phyloP scores from a whole-genome alignment of 495 filamentous ascomycete species.

The Cladorrhinum samala region DNA sequence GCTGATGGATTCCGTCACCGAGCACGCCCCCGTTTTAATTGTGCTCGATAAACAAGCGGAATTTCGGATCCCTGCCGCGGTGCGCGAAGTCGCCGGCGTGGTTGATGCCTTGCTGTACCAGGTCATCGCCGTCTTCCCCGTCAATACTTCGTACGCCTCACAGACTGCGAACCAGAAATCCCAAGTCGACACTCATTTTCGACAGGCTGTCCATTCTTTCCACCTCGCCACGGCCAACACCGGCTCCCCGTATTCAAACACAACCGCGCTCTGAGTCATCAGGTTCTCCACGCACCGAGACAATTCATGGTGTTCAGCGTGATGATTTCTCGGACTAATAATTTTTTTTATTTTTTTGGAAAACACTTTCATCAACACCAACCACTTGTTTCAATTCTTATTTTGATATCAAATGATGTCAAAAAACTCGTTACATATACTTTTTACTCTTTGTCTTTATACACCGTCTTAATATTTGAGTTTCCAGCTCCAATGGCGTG shows the following conservation, averaged over 20 bases:
- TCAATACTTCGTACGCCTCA: slow-evolving; percentile 11
- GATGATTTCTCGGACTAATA: too few species aligned
- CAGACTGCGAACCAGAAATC: slow-evolving; percentile 20
- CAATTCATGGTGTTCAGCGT: too few species aligned
- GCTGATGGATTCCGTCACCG: slow-evolving; percentile 14
- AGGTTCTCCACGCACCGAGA: too few species aligned
- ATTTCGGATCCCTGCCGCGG: slow-evolving; percentile 16
- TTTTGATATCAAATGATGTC: too few species aligned
- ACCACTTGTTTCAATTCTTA: too few species aligned
- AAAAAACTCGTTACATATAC: too few species aligned
- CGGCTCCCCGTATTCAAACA: slow-evolving; percentile 18
- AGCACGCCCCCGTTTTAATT: slow-evolving; percentile 13
- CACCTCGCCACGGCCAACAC: slow-evolving; percentile 20
- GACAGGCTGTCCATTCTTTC: slow-evolving; percentile 16
- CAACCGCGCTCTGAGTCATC: slow-evolving; percentile 6
- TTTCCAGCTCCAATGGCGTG: too few species aligned
- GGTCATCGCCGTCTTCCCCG: slow-evolving; percentile 18
- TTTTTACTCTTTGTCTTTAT: too few species aligned
- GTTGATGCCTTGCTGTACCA: slow-evolving; percentile 15
- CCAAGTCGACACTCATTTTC: slow-evolving; percentile 19
- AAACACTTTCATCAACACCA: too few species aligned
- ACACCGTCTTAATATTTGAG: too few species aligned
- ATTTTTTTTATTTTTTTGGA: too few species aligned
- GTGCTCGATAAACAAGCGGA: slow-evolving; percentile 20
- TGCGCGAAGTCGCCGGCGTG: slow-evolving; percentile 13